Evolutionary conservation across 2,329 filamentous ascomycete genomes (phyloP).

Genomic region (Colletotrichum theobromicola): DNA sequence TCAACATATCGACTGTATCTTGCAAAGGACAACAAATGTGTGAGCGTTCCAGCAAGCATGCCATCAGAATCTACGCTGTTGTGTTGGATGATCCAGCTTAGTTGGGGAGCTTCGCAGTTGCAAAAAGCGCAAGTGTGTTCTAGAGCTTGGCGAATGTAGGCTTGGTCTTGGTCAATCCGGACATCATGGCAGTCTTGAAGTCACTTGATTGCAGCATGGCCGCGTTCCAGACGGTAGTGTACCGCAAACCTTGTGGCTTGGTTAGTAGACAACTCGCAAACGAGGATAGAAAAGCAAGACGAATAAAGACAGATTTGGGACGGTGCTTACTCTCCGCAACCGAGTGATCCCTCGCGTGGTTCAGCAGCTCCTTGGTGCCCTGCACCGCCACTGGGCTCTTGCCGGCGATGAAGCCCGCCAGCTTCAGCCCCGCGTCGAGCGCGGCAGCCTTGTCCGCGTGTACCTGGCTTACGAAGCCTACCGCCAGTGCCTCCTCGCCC

Average conservation of each 20-base stretch:
- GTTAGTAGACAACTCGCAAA: not conserved
- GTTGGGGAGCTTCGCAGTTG: not conserved
- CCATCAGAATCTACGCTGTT: not conserved
- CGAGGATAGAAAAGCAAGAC: not conserved
- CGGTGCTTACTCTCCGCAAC: slow-evolving; percentile 71
- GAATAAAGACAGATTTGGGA: slow-evolving; percentile 25
- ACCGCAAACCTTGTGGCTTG: slow-evolving; percentile 65
- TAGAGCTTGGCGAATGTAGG: slow-evolving; percentile 87
- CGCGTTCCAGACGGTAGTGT: slow-evolving; percentile 88
- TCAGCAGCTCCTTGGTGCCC: slow-evolving; percentile 86
- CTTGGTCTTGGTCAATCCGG: slow-evolving; percentile 78
- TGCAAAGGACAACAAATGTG: not conserved
- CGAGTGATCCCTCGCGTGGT: slow-evolving; percentile 79
- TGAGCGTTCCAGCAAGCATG: not conserved
- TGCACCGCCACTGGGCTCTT: slow-evolving; percentile 91
- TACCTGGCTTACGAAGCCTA: slow-evolving; percentile 74
- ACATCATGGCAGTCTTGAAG: slow-evolving; percentile 74
- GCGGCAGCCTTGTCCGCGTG: slow-evolving; percentile 67
- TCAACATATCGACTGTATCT: not conserved
- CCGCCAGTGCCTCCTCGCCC: slow-evolving; percentile 70
- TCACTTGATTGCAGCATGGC: slow-evolving; percentile 83
- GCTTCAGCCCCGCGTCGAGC: slow-evolving; percentile 64
- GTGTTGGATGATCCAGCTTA: not conserved
- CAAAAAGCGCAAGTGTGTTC: not conserved
- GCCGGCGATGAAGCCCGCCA: slow-evolving; percentile 69